Percentiles rank a stretch among this genome's conserved stretches.
Evolutionary conservation across 1,284 basidiomycete genomes (phyloP).

Genomic region (Athelia sp.): DNA sequence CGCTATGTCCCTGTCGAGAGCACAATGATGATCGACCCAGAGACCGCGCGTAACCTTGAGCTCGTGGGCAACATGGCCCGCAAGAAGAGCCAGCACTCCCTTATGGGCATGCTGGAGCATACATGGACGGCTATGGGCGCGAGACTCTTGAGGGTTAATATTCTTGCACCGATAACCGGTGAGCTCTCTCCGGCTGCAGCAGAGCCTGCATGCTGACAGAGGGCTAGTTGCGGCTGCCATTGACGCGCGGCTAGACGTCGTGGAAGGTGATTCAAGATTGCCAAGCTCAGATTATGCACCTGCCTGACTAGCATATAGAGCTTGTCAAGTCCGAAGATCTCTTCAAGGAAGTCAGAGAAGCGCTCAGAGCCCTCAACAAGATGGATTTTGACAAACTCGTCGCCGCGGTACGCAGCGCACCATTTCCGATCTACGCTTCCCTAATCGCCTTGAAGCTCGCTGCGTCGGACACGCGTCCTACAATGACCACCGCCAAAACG

Average conservation of each 20-base stretch:
- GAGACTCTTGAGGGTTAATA: conserved; percentile 72
- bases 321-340: conserved; percentile 71
- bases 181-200: conserved; percentile 8
- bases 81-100: conserved; percentile 61
- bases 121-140: conserved; percentile 87
- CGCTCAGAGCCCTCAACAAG: conserved; percentile 67
- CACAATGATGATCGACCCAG: conserved; percentile 89
- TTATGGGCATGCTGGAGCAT: conserved; percentile 77
- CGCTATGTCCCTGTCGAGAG: conserved; percentile 77
- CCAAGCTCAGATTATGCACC: background rate
- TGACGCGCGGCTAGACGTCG: conserved; percentile 78
- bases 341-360: conserved; percentile 65
- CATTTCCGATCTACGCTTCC: too few species aligned
- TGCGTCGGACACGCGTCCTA: conserved; percentile 50
- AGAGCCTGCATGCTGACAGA: conserved; percentile 1
- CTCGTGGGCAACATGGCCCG: conserved; percentile 71
- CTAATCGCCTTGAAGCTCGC: conserved; percentile 55
- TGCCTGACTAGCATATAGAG: conserved; percentile 45
- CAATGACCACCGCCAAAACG: conserved; percentile 44
- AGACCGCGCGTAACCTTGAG: conserved; percentile 84
- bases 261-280: conserved; percentile 57
- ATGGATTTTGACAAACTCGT: conserved; percentile 89
- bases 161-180: conserved; percentile 83
- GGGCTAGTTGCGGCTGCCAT: conserved; percentile 55
- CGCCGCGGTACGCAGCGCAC: too few species aligned